These are phyloP conservation scores for Fusarium compactum DNA, from an alignment of 2,329 filamentous ascomycete species.

Conservation along the genomic window DNA sequence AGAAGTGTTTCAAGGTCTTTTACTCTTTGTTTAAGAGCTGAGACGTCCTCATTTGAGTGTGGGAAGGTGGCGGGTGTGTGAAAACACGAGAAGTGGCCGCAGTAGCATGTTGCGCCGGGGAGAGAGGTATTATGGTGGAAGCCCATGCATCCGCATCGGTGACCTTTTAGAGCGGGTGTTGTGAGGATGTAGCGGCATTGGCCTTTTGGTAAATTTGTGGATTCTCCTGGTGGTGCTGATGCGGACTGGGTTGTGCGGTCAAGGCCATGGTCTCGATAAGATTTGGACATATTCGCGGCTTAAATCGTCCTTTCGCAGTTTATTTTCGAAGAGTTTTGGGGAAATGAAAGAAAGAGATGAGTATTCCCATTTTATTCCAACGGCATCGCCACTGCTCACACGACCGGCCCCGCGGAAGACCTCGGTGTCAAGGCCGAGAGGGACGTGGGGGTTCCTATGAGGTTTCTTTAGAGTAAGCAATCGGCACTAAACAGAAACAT, in stretches of 20 bases:
- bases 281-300: background rate
- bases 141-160: slow-evolving; percentile 27
- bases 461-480: slow-evolving; percentile 17
- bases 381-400: slow-evolving; percentile 9
- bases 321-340: background rate
- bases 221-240: slow-evolving; percentile 22
- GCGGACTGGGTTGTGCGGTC: slow-evolving; percentile 25
- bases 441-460: slow-evolving; percentile 24
- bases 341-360: background rate
- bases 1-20: background rate
- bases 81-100: slow-evolving; percentile 25
- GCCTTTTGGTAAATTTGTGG: slow-evolving; percentile 10
- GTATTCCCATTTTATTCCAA: background rate
- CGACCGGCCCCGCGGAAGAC: slow-evolving; percentile 20
- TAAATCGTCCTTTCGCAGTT: too few species aligned
- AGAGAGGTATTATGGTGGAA: slow-evolving; percentile 24
- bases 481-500: slow-evolving; percentile 2
- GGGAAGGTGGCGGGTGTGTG: slow-evolving; percentile 5
- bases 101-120: slow-evolving; percentile 19
- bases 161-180: slow-evolving; percentile 17
- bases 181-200: slow-evolving; percentile 31
- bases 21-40: slow-evolving; percentile 1
- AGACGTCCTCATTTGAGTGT: slow-evolving; percentile 8
- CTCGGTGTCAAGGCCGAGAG: slow-evolving; percentile 13
- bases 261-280: slow-evolving; percentile 2